Conservation (phyloP, 2,329 filamentous ascomycete genomes). For the Akanthomyces dipterigenus region DNA sequence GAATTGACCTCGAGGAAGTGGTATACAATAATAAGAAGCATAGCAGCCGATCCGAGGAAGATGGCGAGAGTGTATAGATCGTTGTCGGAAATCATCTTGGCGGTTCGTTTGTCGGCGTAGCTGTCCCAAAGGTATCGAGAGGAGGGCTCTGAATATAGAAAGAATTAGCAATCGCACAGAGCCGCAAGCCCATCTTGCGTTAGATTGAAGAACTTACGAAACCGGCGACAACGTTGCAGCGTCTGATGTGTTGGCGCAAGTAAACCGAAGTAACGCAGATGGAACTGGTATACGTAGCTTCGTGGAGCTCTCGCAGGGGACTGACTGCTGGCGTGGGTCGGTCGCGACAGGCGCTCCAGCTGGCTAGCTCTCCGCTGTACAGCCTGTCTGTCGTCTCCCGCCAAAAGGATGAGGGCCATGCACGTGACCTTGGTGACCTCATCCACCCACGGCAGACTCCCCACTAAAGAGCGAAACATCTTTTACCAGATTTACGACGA, state of each 20-base stretch:
- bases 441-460: conserved; percentile 18
- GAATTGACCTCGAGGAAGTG: conserved; percentile 90
- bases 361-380: background rate
- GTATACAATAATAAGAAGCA: conserved; percentile 91
- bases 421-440: conserved; percentile 23
- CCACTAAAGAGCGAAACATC: conserved; percentile 17
- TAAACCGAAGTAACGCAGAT: background rate
- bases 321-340: conserved; percentile 2
- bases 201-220: background rate
- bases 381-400: background rate
- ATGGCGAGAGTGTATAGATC: conserved; percentile 88
- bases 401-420: conserved; percentile 7
- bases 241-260: background rate
- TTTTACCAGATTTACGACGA: conserved; percentile 14
- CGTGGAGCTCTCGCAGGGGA: conserved; percentile 1
- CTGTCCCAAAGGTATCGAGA: background rate
- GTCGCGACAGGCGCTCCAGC: background rate
- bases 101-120: conserved; percentile 14
- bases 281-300: conserved; percentile 15
- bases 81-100: conserved; percentile 87
- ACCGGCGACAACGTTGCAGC: background rate
- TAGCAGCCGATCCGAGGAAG: conserved; percentile 81
- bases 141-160: background rate
- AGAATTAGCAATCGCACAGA: background rate
- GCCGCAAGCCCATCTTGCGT: background rate